phyloP scores from a whole-genome alignment of 2,329 filamentous ascomycete genomes.

The Fusarium sp. region DNA sequence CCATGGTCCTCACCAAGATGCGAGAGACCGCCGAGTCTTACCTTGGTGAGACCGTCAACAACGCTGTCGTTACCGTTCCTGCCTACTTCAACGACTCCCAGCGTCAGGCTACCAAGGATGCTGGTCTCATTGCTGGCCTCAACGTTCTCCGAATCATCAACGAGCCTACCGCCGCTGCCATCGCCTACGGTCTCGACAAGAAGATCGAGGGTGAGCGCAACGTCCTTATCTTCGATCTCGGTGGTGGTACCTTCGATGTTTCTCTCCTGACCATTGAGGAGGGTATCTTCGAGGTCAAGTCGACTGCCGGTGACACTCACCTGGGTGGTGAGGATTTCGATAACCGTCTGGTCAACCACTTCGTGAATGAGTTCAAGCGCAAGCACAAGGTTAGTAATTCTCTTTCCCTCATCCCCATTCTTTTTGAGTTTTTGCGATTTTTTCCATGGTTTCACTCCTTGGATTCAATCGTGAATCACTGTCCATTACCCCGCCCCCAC shows the following conservation, averaged over 20 bases:
- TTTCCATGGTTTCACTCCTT: not conserved
- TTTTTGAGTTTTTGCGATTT: not conserved
- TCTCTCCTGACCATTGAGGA: constrained; percentile 98
- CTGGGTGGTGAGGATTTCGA: constrained; percentile 97
- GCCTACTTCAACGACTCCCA: constrained; percentile 99
- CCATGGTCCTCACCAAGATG: constrained; percentile 99
- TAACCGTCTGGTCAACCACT: constrained; percentile 93
- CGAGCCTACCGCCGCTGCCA: constrained; percentile 97
- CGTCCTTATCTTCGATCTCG: constrained; percentile 99
- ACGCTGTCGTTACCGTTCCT: constrained; percentile 98
- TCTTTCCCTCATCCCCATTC: not conserved
- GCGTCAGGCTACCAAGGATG: constrained; percentile 99
- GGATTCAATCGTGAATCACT: not conserved
- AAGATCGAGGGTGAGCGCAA: constrained; percentile 98
- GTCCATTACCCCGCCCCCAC: not conserved
- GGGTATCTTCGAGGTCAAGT: constrained; percentile 99
- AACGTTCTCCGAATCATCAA: constrained; percentile 99
- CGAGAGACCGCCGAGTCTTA: constrained; percentile 94
- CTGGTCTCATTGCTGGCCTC: constrained; percentile 95
- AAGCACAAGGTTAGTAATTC: constrained; percentile 65
- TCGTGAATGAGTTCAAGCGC: constrained; percentile 92
- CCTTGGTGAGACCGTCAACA: constrained; percentile 98
- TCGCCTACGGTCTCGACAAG: constrained; percentile 97
- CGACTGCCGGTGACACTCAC: constrained; percentile 97
- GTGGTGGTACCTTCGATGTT: constrained; percentile 99